Evolutionary conservation across 345 rosid genomes (phyloP).

Genomic region (Turnera subulata): DNA sequence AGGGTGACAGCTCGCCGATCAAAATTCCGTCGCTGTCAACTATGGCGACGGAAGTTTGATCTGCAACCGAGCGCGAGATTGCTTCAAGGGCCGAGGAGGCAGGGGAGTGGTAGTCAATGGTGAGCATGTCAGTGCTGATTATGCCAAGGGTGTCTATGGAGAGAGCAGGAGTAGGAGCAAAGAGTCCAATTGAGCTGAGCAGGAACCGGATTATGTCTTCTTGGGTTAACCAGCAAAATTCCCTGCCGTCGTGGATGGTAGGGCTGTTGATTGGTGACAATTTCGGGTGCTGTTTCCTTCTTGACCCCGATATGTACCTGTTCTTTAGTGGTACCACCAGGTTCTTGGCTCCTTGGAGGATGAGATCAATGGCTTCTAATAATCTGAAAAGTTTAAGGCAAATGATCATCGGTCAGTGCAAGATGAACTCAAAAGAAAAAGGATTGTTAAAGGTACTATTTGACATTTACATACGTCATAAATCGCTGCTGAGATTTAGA

Average conservation of each 20-base stretch:
- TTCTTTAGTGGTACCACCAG: slow-evolving; percentile 71
- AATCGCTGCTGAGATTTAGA: background rate
- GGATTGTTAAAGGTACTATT: background rate
- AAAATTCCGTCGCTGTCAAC: slow-evolving; percentile 49
- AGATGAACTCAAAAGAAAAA: slow-evolving; percentile 1
- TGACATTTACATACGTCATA: background rate
- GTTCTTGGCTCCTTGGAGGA: slow-evolving; percentile 80
- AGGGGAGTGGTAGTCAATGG: slow-evolving; percentile 63
- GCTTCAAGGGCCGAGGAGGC: slow-evolving; percentile 49
- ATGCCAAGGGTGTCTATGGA: slow-evolving; percentile 62
- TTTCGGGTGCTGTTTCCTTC: slow-evolving; percentile 45
- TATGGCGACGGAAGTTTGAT: slow-evolving; percentile 74
- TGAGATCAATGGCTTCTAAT: slow-evolving; percentile 71
- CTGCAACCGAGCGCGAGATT: slow-evolving; percentile 39
- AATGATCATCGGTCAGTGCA: background rate
- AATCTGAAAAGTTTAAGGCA: slow-evolving; percentile 40
- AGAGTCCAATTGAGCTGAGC: slow-evolving; percentile 63
- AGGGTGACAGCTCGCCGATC: slow-evolving; percentile 79
- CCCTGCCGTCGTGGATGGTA: slow-evolving; percentile 49
- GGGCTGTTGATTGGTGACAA: slow-evolving; percentile 13
- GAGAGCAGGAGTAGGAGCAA: slow-evolving; percentile 63
- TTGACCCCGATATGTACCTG: slow-evolving; percentile 20
- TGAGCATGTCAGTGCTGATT: slow-evolving; percentile 40
- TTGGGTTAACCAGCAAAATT: slow-evolving; percentile 89
- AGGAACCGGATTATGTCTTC: slow-evolving; percentile 83